A percentile compares a stretch with the other conserved stretches of the same genome.
Conservation (phyloP, 129 eudicot species). For the Flaveria brownii region DNA sequence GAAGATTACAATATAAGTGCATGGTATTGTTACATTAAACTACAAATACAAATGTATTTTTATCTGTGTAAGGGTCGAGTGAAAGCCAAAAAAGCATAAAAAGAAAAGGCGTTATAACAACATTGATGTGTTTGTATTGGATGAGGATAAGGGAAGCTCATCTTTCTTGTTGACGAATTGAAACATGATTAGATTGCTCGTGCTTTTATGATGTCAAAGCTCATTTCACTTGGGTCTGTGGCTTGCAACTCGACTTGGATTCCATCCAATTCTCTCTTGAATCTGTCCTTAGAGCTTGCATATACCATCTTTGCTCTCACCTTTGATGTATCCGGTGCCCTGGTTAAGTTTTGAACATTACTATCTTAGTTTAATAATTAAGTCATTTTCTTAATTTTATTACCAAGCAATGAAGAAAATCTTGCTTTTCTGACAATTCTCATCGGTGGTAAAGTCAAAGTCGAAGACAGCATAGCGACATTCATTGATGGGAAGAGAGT, state of each 20-base stretch:
- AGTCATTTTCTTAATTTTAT: neutral
- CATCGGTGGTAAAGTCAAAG: conserved; percentile 77
- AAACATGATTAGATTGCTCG: conserved; percentile 60
- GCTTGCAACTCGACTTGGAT: conserved; percentile 92
- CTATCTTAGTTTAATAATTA: neutral
- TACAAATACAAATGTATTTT: conserved; percentile 20
- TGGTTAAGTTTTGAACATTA: conserved; percentile 12
- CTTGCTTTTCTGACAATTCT: conserved; percentile 93
- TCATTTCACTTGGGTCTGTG: conserved; percentile 94
- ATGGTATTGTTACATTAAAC: conserved; percentile 41
- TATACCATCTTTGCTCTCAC: conserved; percentile 96
- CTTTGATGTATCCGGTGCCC: conserved; percentile 84
- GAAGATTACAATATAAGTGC: conserved; percentile 30
- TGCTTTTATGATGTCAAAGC: conserved; percentile 75
- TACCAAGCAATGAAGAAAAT: conserved; percentile 91
- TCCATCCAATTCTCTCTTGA: conserved; percentile 96
- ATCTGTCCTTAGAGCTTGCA: conserved; percentile 93
- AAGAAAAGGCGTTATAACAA: conserved; percentile 6
- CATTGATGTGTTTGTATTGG: conserved; percentile 16
- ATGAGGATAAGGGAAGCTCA: conserved; percentile 2
- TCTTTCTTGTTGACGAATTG: neutral
- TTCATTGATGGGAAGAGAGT: conserved; percentile 69
- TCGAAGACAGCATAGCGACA: conserved; percentile 92
- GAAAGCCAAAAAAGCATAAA: neutral
- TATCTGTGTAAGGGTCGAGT: neutral